Base-by-base conservation (phyloP, 768 basidiomycete species). In the Boletus sp. region DNA sequence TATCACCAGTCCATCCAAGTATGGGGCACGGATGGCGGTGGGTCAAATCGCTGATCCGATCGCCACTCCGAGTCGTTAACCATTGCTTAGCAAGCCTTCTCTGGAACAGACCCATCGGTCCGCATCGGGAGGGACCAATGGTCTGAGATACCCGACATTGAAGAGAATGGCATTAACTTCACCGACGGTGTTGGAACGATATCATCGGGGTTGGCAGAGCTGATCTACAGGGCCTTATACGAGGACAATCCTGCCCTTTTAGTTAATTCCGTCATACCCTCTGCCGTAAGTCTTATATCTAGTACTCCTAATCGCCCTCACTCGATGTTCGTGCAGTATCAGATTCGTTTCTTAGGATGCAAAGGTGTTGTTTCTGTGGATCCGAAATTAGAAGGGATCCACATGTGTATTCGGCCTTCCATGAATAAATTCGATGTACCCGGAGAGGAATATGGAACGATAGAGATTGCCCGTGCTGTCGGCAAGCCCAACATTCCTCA, bases 131-230 rank as follows among this genome's bases (percentile, higher is more conserved):
- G 69, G 2, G 59, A 76, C 44, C 78, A 93, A 62, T 92, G 91
- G 84, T 79, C 83, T 49, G 74, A 78, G 54, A 78, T 90, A 46
- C 65, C 68, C 0, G 91, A 92, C 66, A 72, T 91, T 11, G 77
- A 77, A 15, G 60, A 67, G 12, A 70, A 75, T 24, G 63, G 69
- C 58, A 28, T 78, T 77, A 57, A 78, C 24, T 86, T 85, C 66
- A 92, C 91, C 0, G 92, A 94, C 55, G 92, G 92, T 30, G 83
- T 88, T 11, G 92, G 92, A 2, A 90, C 90, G 0, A 89, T 93
- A 48, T 88, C 90, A 1, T 71, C 73, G 18, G 73, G 75, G 24
- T 74, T 93, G 5, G 82, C 77, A 0, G 68, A 84, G 40, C 72
- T 66, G 62, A 87, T 94, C 33, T 92, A 86, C 85, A 58, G 65